These are phyloP conservation scores for Ambrosiella xylebori DNA, from an alignment of 2,329 filamentous ascomycete genomes.

Conservation along the genomic window DNA sequence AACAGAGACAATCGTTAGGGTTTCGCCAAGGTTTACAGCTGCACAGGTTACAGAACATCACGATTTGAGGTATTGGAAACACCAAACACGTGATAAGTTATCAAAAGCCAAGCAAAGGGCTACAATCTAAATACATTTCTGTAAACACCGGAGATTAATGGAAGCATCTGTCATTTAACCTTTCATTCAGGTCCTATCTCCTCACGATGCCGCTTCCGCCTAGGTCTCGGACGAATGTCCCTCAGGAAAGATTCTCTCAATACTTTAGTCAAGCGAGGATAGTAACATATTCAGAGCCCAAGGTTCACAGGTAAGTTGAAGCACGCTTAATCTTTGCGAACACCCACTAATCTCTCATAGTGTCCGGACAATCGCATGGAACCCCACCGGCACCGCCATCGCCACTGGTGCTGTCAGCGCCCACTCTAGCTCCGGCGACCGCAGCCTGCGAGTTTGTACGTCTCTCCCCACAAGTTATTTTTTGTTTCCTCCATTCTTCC, in stretches of 20 bases:
- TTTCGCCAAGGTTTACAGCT: not conserved
- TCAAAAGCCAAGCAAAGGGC: not conserved
- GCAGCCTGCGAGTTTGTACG: conserved; percentile 55
- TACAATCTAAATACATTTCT: no score
- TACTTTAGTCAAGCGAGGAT: conserved; percentile 53
- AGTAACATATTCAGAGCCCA: conserved; percentile 50
- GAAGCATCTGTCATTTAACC: no score
- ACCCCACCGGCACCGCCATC: conserved; percentile 64
- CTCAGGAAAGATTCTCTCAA: conserved; percentile 51
- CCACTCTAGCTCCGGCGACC: conserved; percentile 28
- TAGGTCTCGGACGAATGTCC: conserved; percentile 29
- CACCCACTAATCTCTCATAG: conserved; percentile 28
- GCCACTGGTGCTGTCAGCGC: conserved; percentile 52
- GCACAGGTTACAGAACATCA: no score
- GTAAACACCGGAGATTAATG: no score
- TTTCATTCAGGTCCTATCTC: not conserved
- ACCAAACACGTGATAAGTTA: not conserved
- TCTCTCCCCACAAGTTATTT: conserved; percentile 13
- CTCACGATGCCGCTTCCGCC: conserved; percentile 1
- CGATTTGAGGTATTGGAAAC: not conserved
- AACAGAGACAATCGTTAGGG: not conserved
- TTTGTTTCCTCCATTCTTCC: not conserved
- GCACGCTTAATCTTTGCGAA: conserved; percentile 57
- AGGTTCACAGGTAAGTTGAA: conserved; percentile 41
- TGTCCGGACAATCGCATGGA: conserved; percentile 74